Percentiles rank a stretch among this genome's conserved stretches.
Evolutionary conservation across 768 basidiomycete genomes (phyloP).

Genomic region (Lactarius hengduanensis): DNA sequence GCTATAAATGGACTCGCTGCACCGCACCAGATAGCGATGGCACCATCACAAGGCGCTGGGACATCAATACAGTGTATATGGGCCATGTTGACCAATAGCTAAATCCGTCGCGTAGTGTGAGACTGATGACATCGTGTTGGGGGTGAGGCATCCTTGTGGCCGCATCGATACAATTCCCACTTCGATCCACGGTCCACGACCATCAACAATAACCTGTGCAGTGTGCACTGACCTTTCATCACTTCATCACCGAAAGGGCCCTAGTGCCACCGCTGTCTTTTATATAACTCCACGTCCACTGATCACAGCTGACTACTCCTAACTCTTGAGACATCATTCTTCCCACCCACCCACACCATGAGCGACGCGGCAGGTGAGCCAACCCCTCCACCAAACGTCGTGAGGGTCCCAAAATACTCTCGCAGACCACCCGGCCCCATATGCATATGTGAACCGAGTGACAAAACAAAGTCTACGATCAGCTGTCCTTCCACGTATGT

Average conservation of each 20-base stretch:
- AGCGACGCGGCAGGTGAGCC: constrained; percentile 11
- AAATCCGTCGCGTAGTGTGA: not conserved
- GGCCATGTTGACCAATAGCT: not conserved
- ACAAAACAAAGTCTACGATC: constrained; percentile 62
- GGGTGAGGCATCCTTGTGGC: no score
- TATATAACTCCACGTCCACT: not conserved
- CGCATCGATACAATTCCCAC: not conserved
- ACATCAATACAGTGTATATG: not conserved
- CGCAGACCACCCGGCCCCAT: constrained; percentile 45
- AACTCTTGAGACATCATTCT: not conserved
- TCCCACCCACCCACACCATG: not conserved
- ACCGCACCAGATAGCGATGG: not conserved
- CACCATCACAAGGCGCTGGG: not conserved
- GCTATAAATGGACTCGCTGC: no score
- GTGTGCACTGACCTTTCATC: not conserved
- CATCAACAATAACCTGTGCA: not conserved
- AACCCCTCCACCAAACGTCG: not conserved
- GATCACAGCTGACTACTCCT: not conserved
- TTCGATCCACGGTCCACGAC: not conserved
- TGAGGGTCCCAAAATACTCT: not conserved
- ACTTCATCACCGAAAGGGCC: not conserved
- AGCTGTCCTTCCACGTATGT: constrained; percentile 45
- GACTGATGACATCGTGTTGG: not conserved
- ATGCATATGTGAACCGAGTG: constrained; percentile 55
- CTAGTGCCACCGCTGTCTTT: not conserved